Conservation (phyloP, 345 rosid genomes). For the Carallia pectinifolia region DNA sequence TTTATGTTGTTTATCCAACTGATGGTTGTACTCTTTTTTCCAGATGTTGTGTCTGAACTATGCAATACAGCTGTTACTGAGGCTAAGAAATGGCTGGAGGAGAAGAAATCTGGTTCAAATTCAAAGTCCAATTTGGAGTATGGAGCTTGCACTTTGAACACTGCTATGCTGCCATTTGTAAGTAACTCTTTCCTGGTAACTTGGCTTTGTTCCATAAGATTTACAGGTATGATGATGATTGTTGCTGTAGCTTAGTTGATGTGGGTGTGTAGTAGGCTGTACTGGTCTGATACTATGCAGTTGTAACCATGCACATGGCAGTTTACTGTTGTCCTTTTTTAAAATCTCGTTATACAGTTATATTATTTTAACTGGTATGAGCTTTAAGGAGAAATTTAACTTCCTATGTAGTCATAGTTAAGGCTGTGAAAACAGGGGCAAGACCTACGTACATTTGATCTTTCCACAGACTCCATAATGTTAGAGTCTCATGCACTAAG, state of each 20-base stretch:
- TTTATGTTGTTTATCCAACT: slow-evolving; percentile 9
- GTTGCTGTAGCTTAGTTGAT: neutral
- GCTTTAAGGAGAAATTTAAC: no score
- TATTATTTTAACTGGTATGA: neutral
- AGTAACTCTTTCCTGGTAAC: slow-evolving; percentile 27
- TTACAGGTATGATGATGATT: neutral
- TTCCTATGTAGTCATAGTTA: no score
- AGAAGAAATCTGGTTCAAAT: slow-evolving; percentile 64
- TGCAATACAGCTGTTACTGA: slow-evolving; percentile 55
- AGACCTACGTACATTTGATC: no score
- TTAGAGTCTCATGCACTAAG: no score
- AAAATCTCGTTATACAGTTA: neutral
- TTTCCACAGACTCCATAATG: no score
- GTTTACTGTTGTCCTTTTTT: neutral
- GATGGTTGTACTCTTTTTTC: slow-evolving; percentile 8
- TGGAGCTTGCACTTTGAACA: slow-evolving; percentile 35
- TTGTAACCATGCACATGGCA: neutral
- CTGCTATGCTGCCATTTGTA: slow-evolving; percentile 36
- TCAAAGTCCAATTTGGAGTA: slow-evolving; percentile 48
- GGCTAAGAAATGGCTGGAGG: slow-evolving; percentile 79
- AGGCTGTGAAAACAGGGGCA: no score
- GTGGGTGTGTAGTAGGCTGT: neutral
- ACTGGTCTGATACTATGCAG: neutral
- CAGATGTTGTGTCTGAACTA: slow-evolving; percentile 51
- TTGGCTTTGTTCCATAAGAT: neutral